phyloP scores from a whole-genome alignment of 306 rosid species.

The Quercus wislizeni region DNA sequence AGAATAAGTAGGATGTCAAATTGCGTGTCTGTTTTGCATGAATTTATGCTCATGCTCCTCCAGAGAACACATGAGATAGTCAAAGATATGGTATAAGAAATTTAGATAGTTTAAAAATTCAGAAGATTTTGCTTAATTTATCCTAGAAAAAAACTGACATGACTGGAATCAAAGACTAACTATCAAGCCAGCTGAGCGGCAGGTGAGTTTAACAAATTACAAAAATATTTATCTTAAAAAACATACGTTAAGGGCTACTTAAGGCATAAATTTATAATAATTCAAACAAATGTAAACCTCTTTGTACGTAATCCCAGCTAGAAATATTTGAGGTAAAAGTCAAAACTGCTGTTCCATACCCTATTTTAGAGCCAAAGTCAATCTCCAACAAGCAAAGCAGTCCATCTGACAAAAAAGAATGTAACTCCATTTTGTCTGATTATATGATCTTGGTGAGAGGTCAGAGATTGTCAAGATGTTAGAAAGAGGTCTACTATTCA shows the following conservation, averaged over 20 bases:
- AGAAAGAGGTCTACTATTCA: not conserved
- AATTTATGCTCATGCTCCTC: not conserved
- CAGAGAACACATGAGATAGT: not conserved
- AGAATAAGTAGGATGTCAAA: not conserved
- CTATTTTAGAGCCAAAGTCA: not conserved
- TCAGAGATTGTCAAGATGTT: not conserved
- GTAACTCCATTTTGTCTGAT: not conserved
- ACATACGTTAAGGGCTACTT: not conserved
- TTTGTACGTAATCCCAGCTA: not conserved
- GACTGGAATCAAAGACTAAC: not conserved
- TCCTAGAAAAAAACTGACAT: not conserved
- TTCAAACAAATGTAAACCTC: not conserved
- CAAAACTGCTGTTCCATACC: not conserved
- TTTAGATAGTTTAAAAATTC: not conserved
- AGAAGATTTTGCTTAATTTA: not conserved
- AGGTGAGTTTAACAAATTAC: conserved; percentile 1
- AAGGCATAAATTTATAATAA: not conserved
- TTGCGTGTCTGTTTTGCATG: not conserved
- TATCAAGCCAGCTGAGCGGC: not conserved
- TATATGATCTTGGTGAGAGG: not conserved
- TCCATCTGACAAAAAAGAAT: not conserved
- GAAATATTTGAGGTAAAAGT: not conserved
- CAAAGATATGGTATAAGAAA: conserved; percentile 4
- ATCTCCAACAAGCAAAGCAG: not conserved
- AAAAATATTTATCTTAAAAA: not conserved